Evolutionary conservation across 495 filamentous ascomycete genomes (phyloP), one percentile per base, ranked within the genome.

Genomic region (Paragyromitra xinjiangensis): DNA sequence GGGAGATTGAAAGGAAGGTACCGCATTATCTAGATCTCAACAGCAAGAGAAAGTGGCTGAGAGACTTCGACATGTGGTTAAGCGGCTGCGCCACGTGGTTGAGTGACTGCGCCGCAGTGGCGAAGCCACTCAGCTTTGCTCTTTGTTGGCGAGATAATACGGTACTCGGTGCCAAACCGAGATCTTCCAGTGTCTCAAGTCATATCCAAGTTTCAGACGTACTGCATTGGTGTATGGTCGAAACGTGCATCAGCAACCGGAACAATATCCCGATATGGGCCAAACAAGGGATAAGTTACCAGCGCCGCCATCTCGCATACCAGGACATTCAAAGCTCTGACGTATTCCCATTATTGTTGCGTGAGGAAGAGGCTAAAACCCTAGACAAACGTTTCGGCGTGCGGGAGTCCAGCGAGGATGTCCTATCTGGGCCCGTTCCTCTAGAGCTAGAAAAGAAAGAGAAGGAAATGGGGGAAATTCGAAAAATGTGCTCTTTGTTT

Each of bases 201-300:
- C 8, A 22, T 34, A 29, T 77, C 29, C 73, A 79, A 3, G 84
- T 89, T 14, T 69, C 81, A 0, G 88, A 91, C 61, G 86, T 92
- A 0, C 69, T 93, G 0, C 64, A 65, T 0, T 93, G 90, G 90
- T 81, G 86, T 9, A 88, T 92, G 37, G 82, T 80, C 0, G 87
- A 91, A 69, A 91, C 90, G 0, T 90, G 84, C 81, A 24, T 65
- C 6, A 86, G 90, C 9, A 83, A 84, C 2, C 75, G 82, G 56
- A 84, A 85, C 14, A 86, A 78, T 59, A 85, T 91, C 34, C 87
- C 87, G 0, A 80, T 92, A 2, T 92, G 91, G 90, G 88, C 87
- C 0, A 79, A 81, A 1, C 91, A 93, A 74, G 91, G 90, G 0
- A 44, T 82, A 0, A 84, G 88, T n/a, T 86, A 86, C 50, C 72